These are phyloP conservation scores for Lithohypha guttulata DNA, from an alignment of 2,329 filamentous ascomycete species.

Conservation along the genomic window DNA sequence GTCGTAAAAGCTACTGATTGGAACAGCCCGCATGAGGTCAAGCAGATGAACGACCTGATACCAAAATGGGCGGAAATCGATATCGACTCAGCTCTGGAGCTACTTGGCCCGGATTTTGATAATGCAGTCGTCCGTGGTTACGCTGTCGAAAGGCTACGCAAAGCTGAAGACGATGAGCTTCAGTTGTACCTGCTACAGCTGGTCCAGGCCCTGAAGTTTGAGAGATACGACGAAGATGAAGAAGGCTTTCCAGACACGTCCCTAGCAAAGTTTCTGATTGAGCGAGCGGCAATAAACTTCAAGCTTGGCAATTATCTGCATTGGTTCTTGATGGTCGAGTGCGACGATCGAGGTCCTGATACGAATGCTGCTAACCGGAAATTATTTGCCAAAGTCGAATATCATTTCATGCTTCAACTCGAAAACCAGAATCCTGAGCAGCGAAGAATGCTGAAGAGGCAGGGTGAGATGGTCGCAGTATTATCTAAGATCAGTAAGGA, in stretches of 20 bases:
- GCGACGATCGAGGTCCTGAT: conserved; percentile 68
- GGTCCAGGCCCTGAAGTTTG: conserved; percentile 91
- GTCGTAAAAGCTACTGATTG: conserved; percentile 97
- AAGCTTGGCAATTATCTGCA: conserved; percentile 89
- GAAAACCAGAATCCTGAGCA: conserved; percentile 63
- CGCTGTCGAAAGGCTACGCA: conserved; percentile 80
- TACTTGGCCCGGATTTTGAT: conserved; percentile 85
- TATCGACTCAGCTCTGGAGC: conserved; percentile 82
- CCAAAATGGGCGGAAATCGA: conserved; percentile 95
- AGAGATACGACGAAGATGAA: conserved; percentile 58
- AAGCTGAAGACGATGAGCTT: conserved; percentile 85
- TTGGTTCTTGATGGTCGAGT: conserved; percentile 98
- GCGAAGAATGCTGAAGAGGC: conserved; percentile 65
- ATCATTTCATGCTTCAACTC: conserved; percentile 87
- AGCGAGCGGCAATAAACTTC: conserved; percentile 77
- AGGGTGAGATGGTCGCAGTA: conserved; percentile 80
- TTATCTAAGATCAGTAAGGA: conserved; percentile 83
- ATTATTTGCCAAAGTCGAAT: conserved; percentile 86
- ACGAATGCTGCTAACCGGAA: conserved; percentile 61
- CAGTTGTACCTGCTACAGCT: conserved; percentile 85
- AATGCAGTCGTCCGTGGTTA: conserved; percentile 82
- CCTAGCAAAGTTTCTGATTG: conserved; percentile 77
- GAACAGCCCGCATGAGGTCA: conserved; percentile 72
- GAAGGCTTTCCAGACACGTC: conserved; percentile 66
- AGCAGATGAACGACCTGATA: conserved; percentile 80